Conservation (phyloP, 495 filamentous ascomycete species). For the Pseudotulostoma volvatum region DNA sequence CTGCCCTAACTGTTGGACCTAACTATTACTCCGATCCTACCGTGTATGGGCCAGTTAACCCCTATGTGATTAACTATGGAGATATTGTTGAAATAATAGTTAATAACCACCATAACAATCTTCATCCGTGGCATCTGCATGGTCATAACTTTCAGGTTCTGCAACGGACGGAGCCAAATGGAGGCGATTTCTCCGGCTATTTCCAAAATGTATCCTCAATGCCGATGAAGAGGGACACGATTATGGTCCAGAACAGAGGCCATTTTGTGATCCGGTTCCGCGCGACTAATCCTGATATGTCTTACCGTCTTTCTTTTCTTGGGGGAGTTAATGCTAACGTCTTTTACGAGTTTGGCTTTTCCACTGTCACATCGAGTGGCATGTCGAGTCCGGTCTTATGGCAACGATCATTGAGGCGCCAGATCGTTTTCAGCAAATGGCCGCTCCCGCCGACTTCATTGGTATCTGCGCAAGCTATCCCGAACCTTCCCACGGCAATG, state of each 20-base stretch:
- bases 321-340: too few species aligned
- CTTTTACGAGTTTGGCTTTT: too few species aligned
- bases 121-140: conserved; percentile 52
- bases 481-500: conserved; percentile 3
- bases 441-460: conserved; percentile 5
- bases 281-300: conserved; percentile 52
- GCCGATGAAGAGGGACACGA: conserved; percentile 41
- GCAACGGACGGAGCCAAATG: conserved; percentile 25
- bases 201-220: conserved; percentile 20
- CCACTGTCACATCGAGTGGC: too few species aligned
- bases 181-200: conserved; percentile 26
- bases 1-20: too few species aligned
- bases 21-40: conserved; percentile 37
- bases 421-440: conserved; percentile 4
- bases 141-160: conserved; percentile 39
- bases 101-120: conserved; percentile 44
- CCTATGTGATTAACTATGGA: conserved; percentile 29
- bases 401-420: conserved; percentile 48
- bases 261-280: conserved; percentile 48
- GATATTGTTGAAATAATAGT: conserved; percentile 46
- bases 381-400: conserved; percentile 50
- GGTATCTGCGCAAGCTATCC: conserved; percentile 5
- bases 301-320: conserved; percentile 62
- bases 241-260: conserved; percentile 34
- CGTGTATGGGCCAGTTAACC: conserved; percentile 22